Evolutionary conservation across 495 filamentous ascomycete species (phyloP), one percentile per base, ranked within the genome.

Genomic region (Penicillium salamii): DNA sequence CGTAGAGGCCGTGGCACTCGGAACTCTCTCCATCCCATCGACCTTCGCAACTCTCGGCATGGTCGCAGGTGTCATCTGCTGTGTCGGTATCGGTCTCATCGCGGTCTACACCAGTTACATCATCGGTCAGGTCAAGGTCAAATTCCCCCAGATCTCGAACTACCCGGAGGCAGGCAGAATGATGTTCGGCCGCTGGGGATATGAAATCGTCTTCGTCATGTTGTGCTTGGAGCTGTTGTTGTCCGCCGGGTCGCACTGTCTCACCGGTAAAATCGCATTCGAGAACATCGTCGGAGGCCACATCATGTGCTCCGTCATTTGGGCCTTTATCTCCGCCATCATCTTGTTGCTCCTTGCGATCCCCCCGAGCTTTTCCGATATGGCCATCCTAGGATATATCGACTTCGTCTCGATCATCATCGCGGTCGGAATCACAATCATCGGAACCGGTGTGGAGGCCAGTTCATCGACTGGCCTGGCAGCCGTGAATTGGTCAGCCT

Each of bases 101-200:
- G 82, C 87, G 46, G 82, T 83, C 53, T 91, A 89, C 62, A 86
- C 84, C 36, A 84, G 83, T 60, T 87, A 84, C 49, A 72, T 88
- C 38, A 74, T 90, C 46, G 86, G 82, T 23, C 84, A 88, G 65
- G 80, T 90, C 50, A 88, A 87, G 60, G 40, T 84, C 23, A 72
- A 72, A 37, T 83, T 80, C 59, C 87, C 86, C 1, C 64, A 83
- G 31, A 77, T 89, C 7, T 63, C 78, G 53, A 77, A 83, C 60
- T 85, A 88, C 46, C 78, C 84, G 17, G 85, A 90, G 58, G 85
- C 78, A 3, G 82, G 82, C 20, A 65, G 72, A 14, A 55, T 90
- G 40, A 75, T 88, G 2, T 66, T 51, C 31, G 49, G 49, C n/a
- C 49, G 49, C 3, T 72, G 78, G 36, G 84, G 83, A 0, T 82